phyloP scores from a whole-genome alignment of 2,329 filamentous ascomycete species.

The Pseudocercospora eumusae region DNA sequence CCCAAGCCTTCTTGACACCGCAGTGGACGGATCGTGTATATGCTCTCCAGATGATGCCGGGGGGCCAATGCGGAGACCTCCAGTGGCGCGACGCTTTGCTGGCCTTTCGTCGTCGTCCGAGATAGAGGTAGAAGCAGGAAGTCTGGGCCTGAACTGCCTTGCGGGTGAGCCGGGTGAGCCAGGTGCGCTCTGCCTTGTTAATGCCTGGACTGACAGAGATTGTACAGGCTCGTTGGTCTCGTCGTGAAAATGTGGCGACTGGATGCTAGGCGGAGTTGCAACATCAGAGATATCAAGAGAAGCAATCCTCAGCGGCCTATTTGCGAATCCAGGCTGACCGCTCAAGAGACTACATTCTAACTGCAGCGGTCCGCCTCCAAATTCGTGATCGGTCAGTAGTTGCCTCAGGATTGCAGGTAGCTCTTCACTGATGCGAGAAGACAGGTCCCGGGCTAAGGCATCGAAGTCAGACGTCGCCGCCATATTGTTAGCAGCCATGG shows the following conservation, averaged over 20 bases:
- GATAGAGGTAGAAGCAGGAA: not conserved
- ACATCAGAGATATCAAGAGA: conserved; percentile 25
- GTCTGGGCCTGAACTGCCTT: conserved; percentile 19
- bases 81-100: conserved; percentile 48
- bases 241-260: conserved; percentile 24
- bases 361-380: conserved; percentile 23
- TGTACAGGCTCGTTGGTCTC: conserved; percentile 1
- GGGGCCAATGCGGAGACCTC: conserved; percentile 36
- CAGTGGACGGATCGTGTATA: not conserved
- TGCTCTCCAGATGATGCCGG: conserved; percentile 14
- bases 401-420: conserved; percentile 23
- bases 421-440: conserved; percentile 24
- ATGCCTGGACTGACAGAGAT: not conserved
- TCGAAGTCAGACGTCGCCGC: conserved; percentile 21
- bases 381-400: conserved; percentile 19
- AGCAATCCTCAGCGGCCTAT: conserved; percentile 21
- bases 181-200: not conserved
- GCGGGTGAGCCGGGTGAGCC: conserved; percentile 8
- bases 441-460: conserved; percentile 25
- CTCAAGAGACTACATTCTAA: conserved; percentile 27
- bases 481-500: conserved; percentile 6
- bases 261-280: conserved; percentile 11
- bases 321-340: conserved; percentile 12
- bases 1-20: conserved; percentile 26
- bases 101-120: conserved; percentile 26